phyloP scores from a whole-genome alignment of 1,284 basidiomycete genomes.

The Malassezia vespertilionis region DNA sequence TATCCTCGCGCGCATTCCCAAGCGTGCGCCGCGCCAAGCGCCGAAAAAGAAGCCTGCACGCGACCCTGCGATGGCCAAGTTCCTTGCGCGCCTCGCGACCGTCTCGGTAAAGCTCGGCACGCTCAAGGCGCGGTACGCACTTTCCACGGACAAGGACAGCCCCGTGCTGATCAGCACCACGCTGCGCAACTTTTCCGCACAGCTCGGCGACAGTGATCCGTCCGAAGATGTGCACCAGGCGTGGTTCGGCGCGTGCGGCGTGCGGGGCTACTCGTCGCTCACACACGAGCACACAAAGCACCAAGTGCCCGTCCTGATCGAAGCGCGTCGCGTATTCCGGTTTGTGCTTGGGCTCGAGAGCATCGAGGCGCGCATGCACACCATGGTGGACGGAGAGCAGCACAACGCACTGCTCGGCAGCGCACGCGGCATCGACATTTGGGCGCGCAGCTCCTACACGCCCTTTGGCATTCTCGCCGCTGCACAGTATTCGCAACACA shows the following conservation, averaged over 20 bases:
- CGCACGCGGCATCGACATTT: conserved; percentile 18
- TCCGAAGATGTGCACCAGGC: conserved; percentile 29
- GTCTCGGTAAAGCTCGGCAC: neutral
- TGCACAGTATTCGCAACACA: neutral
- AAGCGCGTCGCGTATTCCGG: conserved; percentile 33
- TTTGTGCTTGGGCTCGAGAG: conserved; percentile 20
- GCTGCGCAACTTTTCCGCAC: neutral
- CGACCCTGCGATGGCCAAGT: neutral
- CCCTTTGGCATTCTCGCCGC: conserved; percentile 35
- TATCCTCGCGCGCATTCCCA: neutral
- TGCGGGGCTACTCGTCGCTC: conserved; percentile 2
- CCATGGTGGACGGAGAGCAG: no score
- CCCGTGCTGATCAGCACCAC: conserved; percentile 4
- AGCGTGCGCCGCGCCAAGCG: neutral
- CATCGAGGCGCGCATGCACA: conserved; percentile 19
- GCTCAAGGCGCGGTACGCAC: conserved; percentile 12
- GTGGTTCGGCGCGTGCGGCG: conserved; percentile 41
- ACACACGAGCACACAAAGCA: neutral
- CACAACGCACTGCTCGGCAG: conserved; percentile 14
- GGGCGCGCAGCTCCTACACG: conserved; percentile 28
- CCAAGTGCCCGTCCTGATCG: conserved; percentile 7
- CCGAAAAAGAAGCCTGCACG: neutral
- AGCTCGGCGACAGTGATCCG: conserved; percentile 21
- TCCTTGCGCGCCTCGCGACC: neutral
- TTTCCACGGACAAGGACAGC: conserved; percentile 11